Evolutionary conservation across 371 early-diverging fungal species (phyloP).

Genomic region (Polyrhizophydium stewartii): DNA sequence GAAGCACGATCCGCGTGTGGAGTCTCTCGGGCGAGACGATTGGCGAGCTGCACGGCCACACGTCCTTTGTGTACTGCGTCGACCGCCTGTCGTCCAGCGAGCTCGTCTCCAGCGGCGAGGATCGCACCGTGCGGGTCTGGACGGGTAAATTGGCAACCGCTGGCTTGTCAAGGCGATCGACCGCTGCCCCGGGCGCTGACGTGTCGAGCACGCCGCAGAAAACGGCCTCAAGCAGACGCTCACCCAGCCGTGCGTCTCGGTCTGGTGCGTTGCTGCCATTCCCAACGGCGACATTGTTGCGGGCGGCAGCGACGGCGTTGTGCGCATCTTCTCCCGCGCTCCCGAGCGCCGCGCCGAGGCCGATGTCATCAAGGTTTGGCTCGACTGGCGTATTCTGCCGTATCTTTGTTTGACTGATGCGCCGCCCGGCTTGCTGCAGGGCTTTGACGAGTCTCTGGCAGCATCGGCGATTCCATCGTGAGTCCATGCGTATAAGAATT

Average conservation of each 20-base stretch:
- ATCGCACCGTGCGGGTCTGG: constrained; percentile 88
- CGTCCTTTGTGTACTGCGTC: constrained; percentile 89
- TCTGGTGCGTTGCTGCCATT: constrained; percentile 81
- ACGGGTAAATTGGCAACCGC: constrained; percentile 48
- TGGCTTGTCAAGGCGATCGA: background rate
- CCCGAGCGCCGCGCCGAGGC: constrained; percentile 59
- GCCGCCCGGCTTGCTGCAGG: constrained; percentile 16
- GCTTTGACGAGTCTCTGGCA: constrained; percentile 67
- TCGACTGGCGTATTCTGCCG: background rate
- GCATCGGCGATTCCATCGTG: constrained; percentile 71
- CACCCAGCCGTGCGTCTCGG: constrained; percentile 81
- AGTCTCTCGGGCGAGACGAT: constrained; percentile 65
- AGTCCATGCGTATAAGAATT: too few relatives aligned
- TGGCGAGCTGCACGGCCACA: constrained; percentile 81
- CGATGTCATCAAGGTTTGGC: constrained; percentile 46
- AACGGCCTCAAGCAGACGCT: constrained; percentile 73
- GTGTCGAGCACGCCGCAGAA: constrained; percentile 29
- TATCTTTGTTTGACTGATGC: background rate
- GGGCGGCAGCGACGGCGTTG: constrained; percentile 79
- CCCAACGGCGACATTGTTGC: constrained; percentile 85
- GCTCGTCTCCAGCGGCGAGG: constrained; percentile 87
- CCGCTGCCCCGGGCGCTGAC: constrained; percentile 2
- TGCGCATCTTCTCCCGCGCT: constrained; percentile 75
- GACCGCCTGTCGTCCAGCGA: constrained; percentile 63
- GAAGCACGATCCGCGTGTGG: constrained; percentile 68